A percentile compares a stretch with the other conserved stretches of the same genome.
phyloP scores from a whole-genome alignment of 768 basidiomycete genomes.

The Hysterangium stoloniferum region DNA sequence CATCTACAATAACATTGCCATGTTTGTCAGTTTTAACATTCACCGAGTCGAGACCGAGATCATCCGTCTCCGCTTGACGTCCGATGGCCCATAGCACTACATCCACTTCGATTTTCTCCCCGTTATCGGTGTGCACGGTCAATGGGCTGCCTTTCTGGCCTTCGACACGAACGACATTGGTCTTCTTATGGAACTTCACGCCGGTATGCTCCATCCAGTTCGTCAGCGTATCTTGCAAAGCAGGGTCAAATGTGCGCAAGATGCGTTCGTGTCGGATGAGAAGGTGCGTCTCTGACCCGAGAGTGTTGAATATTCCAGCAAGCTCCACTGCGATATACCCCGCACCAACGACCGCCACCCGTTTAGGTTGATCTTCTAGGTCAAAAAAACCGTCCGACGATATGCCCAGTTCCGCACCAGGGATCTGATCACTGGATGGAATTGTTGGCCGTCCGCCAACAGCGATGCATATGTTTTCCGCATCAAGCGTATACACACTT shows the following conservation, averaged over 20 bases:
- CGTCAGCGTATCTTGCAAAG: conserved; percentile 74
- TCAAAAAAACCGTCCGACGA: conserved; percentile 96
- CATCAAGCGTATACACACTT: conserved; percentile 59
- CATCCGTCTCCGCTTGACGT: conserved; percentile 69
- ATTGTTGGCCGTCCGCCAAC: conserved; percentile 80
- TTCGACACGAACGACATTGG: conserved; percentile 68
- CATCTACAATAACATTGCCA: conserved; percentile 85
- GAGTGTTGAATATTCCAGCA: conserved; percentile 85
- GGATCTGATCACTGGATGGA: conserved; percentile 72
- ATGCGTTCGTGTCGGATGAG: conserved; percentile 87
- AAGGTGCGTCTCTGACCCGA: conserved; percentile 88
- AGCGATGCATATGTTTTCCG: conserved; percentile 75
- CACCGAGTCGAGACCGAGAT: conserved; percentile 67
- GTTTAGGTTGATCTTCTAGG: conserved; percentile 81
- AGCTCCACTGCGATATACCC: conserved; percentile 98
- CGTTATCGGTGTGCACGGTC: conserved; percentile 67
- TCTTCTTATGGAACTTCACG: conserved; percentile 76
- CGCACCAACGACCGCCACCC: conserved; percentile 91
- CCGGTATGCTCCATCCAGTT: conserved; percentile 94
- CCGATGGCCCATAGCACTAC: conserved; percentile 92
- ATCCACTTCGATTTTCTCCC: conserved; percentile 79
- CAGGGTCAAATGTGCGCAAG: conserved; percentile 87
- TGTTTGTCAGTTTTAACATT: conserved; percentile 69
- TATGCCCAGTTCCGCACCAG: conserved; percentile 87
- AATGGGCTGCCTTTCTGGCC: conserved; percentile 64